These are phyloP conservation scores for Aspergillus tanneri DNA, from an alignment of 2,329 filamentous ascomycete species.

Conservation along the genomic window DNA sequence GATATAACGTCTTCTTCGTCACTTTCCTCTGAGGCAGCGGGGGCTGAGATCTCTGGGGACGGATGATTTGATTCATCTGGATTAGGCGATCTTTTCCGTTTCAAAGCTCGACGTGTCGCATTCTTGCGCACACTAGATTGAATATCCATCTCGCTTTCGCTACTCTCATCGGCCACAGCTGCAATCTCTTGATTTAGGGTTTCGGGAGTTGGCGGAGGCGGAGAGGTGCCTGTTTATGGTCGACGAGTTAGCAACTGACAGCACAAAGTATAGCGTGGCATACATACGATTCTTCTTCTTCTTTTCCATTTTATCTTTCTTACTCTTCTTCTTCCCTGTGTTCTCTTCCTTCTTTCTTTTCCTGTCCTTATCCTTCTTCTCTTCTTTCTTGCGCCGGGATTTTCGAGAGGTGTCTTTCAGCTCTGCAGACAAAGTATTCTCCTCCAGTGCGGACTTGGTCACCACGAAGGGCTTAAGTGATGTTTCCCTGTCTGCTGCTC, in stretches of 20 bases:
- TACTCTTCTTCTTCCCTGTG: neutral
- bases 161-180: slow-evolving; percentile 9
- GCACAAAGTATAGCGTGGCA: neutral
- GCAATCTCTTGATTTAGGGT: neutral
- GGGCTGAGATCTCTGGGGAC: slow-evolving; percentile 1
- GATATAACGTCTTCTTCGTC: slow-evolving; percentile 30
- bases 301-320: neutral
- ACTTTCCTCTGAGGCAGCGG: slow-evolving; percentile 22
- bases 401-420: slow-evolving; percentile 5
- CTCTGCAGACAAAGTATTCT: slow-evolving; percentile 1
- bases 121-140: slow-evolving; percentile 17
- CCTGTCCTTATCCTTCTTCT: slow-evolving; percentile 4
- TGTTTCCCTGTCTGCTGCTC: slow-evolving; percentile 7
- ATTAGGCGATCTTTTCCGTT: slow-evolving; percentile 19
- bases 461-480: slow-evolving; percentile 10
- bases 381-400: slow-evolving; percentile 6
- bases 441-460: slow-evolving; percentile 1
- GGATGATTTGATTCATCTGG: slow-evolving; percentile 6
- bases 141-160: slow-evolving; percentile 18
- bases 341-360: slow-evolving; percentile 1
- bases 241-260: neutral
- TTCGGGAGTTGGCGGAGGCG: neutral
- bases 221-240: neutral
- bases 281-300: slow-evolving; percentile 5
- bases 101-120: slow-evolving; percentile 2